Conservation (phyloP, 108 stramenopile genomes). For the Aurantiochytrium sp. region DNA sequence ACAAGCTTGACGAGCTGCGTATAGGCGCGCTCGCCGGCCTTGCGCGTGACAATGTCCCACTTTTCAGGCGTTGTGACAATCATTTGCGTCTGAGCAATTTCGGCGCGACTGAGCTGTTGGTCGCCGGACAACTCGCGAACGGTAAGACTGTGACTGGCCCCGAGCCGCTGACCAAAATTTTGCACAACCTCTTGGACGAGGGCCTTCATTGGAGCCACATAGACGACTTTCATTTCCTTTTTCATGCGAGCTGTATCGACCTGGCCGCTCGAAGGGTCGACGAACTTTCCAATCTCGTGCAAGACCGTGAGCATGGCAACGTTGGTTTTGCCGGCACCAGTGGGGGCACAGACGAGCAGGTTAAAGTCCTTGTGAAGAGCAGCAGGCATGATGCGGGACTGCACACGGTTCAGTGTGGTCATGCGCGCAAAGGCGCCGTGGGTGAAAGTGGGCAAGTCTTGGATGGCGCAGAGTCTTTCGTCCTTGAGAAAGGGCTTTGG, state of each 20-base stretch:
- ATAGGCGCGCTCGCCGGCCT: slow-evolving; percentile 92
- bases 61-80: slow-evolving; percentile 99
- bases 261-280: slow-evolving; percentile 36
- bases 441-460: slow-evolving; percentile 87
- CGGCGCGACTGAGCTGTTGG: slow-evolving; percentile 83
- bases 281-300: slow-evolving; percentile 83
- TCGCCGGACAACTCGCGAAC: slow-evolving; percentile 96
- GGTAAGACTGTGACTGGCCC: slow-evolving; percentile 65
- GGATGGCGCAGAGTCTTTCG: slow-evolving; percentile 56
- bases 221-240: slow-evolving; percentile 92
- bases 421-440: slow-evolving; percentile 84
- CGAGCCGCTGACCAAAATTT: slow-evolving; percentile 83
- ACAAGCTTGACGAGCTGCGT: slow-evolving; percentile 92
- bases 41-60: slow-evolving; percentile 99
- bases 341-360: slow-evolving; percentile 91
- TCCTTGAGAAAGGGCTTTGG: slow-evolving; percentile 68
- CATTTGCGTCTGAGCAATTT: slow-evolving; percentile 93
- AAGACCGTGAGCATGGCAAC: slow-evolving; percentile 87
- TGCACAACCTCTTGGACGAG: slow-evolving; percentile 94
- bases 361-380: slow-evolving; percentile 79
- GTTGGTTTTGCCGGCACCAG: slow-evolving; percentile 95
- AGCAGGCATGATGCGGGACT: slow-evolving; percentile 79
- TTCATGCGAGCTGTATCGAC: slow-evolving; percentile 83
- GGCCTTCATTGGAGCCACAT: slow-evolving; percentile 99
- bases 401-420: slow-evolving; percentile 91